Base-by-base conservation (phyloP, 148 eudicot species). In the Agrostemma githago region DNA sequence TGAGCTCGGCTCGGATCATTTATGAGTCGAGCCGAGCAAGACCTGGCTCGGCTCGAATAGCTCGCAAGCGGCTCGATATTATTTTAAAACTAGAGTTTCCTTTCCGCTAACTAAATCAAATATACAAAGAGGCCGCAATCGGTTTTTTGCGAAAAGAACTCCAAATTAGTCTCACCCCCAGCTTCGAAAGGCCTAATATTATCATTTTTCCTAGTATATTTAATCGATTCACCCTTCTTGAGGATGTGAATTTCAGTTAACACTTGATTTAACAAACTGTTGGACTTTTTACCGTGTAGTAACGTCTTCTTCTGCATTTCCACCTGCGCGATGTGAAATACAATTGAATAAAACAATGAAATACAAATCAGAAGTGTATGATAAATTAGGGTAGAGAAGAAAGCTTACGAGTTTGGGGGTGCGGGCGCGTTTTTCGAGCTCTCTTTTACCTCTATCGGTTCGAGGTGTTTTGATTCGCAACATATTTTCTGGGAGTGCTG, bases 141-240 rank as follows among this genome's bases (percentile, higher is more conserved):
- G 56, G 97, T 92, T 84, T 92, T 95, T 48, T 83, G 88, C 9
- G 99, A 92, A 77, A 77, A 95, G 76, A 90, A 95, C 84, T 95
- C 99, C 76, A 95, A 72, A 14, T 93, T 88, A 21, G 99, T 74
- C 80, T 95, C 97, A 74, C 99, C 99, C 11, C 97, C 97, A 43
- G 88, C 88, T 85, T 95, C 99, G 71, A 95, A 95, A 6, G 97
- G 99, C 77, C 93, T 83, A 75, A 95, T 81, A 37, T 88, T 90
- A 38, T 92, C 97, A 83, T 95, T 95, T 83, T 79, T 90, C 70
- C 86, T 75, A 21, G 89, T 78, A 79, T 84, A 95, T 67, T 83
- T 95, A 40, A 95, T 82, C 0, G 96, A 79, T 75, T 82, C 86
- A 6, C 87, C 90, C 84, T 83, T 95, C 86, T 95, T 95, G 44